A percentile compares a stretch with the other conserved stretches of the same genome.
Evolutionary conservation across 148 eudicot genomes (phyloP).

Genomic region (Vaccinium vitisidaea): DNA sequence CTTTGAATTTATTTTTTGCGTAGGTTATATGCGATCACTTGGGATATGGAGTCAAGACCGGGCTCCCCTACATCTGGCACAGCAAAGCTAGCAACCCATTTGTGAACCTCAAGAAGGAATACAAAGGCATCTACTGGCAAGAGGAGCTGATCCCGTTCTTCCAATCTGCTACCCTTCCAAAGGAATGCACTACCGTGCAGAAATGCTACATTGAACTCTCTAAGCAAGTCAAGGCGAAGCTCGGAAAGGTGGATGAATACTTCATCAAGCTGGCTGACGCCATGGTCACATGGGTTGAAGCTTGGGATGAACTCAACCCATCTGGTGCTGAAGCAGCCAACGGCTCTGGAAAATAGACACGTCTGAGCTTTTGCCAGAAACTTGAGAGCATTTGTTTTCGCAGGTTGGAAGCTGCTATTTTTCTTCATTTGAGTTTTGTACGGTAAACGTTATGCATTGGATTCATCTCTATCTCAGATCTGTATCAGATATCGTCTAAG

Average conservation of each 20-base stretch:
- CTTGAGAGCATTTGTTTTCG: conserved; percentile 10
- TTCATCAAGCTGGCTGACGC: conserved; percentile 83
- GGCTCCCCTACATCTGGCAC: conserved; percentile 89
- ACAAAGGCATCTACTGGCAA: conserved; percentile 96
- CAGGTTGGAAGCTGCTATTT: conserved; percentile 7
- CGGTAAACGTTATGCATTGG: background rate
- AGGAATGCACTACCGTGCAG: conserved; percentile 74
- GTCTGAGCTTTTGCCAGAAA: background rate
- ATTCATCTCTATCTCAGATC: background rate
- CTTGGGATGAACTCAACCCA: conserved; percentile 83
- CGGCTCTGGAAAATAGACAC: conserved; percentile 36
- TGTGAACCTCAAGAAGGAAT: conserved; percentile 81
- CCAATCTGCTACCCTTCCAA: conserved; percentile 66
- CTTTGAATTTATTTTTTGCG: background rate
- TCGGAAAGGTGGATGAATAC: conserved; percentile 77
- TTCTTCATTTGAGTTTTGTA: background rate
- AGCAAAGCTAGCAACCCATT: conserved; percentile 95
- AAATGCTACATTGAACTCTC: conserved; percentile 74
- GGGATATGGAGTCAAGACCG: conserved; percentile 79
- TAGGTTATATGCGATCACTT: conserved; percentile 91
- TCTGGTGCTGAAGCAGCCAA: conserved; percentile 29
- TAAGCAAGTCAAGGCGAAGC: conserved; percentile 77
- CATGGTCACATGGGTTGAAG: conserved; percentile 88
- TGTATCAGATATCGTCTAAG: background rate
- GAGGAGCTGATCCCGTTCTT: conserved; percentile 87